phyloP scores from a whole-genome alignment of 768 basidiomycete species.

The Boletus rex-veris region DNA sequence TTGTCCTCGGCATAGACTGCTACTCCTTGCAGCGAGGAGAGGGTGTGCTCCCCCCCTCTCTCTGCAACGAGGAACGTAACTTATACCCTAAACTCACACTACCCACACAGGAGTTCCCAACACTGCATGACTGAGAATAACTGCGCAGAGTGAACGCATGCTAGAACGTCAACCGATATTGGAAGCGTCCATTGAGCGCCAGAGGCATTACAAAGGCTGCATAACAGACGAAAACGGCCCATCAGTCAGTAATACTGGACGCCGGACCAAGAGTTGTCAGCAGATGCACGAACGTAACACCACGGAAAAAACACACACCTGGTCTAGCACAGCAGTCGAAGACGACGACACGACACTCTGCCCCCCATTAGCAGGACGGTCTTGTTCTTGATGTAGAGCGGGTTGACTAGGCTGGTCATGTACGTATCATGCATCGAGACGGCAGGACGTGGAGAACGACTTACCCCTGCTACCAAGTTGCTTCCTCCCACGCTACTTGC shows the following conservation, averaged over 20 bases:
- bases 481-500: conserved; percentile 5
- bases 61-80: neutral
- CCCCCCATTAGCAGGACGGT: conserved; percentile 17
- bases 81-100: neutral
- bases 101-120: too few species aligned
- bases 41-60: neutral
- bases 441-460: neutral
- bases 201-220: conserved; percentile 3
- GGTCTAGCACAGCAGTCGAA: conserved; percentile 24
- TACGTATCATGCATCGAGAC: neutral
- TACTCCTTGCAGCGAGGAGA: neutral
- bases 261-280: neutral
- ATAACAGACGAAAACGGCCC: conserved; percentile 1
- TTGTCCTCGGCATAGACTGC: neutral
- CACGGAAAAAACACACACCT: conserved; percentile 9
- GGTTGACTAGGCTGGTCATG: conserved; percentile 24
- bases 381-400: conserved; percentile 23
- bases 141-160: neutral
- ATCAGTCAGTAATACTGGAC: conserved; percentile 23
- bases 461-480: conserved; percentile 25
- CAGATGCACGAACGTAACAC: neutral
- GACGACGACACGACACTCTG: conserved; percentile 22
- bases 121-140: neutral
- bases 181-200: neutral
- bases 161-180: neutral